Evolutionary conservation across 495 filamentous ascomycete species (phyloP).

Genomic region (Tricharina praecox): DNA sequence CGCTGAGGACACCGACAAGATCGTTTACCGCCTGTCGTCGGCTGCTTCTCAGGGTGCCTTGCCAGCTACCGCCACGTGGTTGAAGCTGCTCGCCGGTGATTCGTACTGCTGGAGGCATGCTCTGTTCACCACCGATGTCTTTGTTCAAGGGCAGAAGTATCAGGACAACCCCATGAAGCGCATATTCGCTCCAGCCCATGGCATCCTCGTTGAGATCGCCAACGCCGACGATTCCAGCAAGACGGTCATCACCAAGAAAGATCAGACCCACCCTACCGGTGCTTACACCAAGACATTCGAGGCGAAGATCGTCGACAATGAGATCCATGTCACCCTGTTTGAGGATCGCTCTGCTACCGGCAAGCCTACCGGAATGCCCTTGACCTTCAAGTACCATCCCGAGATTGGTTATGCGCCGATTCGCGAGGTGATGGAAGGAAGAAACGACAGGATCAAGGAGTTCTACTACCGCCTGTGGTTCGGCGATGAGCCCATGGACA

Average conservation of each 20-base stretch:
- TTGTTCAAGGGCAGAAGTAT: slow-evolving; percentile 89
- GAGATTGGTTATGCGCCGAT: slow-evolving; percentile 91
- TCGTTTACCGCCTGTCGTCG: slow-evolving; percentile 61
- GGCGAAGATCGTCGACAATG: slow-evolving; percentile 53
- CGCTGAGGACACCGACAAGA: slow-evolving; percentile 54
- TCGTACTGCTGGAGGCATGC: slow-evolving; percentile 82
- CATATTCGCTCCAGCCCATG: slow-evolving; percentile 67
- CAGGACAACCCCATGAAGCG: slow-evolving; percentile 90
- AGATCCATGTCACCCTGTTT: slow-evolving; percentile 71
- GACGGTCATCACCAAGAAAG: slow-evolving; percentile 65
- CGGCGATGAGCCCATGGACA: slow-evolving; percentile 66
- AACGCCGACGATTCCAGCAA: slow-evolving; percentile 59
- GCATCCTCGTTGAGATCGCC: slow-evolving; percentile 75
- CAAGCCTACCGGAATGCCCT: slow-evolving; percentile 57
- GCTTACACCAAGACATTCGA: slow-evolving; percentile 72
- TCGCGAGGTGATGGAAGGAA: slow-evolving; percentile 79
- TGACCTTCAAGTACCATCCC: slow-evolving; percentile 81
- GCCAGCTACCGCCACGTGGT: slow-evolving; percentile 67
- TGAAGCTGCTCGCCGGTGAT: slow-evolving; percentile 72
- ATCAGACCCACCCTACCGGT: slow-evolving; percentile 40
- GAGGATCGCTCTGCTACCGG: slow-evolving; percentile 75
- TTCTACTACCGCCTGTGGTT: slow-evolving; percentile 98
- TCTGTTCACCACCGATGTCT: slow-evolving; percentile 89
- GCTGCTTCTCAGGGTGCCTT: slow-evolving; percentile 47
- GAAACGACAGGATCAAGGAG: slow-evolving; percentile 92